Conservation (phyloP, 202 grass and related monocot genomes). For the Cymbopogon flexuosus region DNA sequence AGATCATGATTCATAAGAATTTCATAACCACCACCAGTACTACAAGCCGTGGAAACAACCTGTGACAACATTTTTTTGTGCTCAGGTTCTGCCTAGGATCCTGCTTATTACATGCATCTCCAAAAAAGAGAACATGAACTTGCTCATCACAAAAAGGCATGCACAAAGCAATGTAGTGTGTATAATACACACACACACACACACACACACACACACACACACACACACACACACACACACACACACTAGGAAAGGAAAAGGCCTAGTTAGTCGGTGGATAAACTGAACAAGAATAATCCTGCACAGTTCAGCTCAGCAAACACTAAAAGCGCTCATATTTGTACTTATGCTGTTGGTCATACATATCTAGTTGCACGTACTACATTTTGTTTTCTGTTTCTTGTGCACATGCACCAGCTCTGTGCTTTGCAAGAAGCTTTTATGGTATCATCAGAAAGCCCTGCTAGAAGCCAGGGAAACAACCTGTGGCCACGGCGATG, state of each 20-base stretch:
- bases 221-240: too few species aligned
- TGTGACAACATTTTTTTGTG: constrained; percentile 1
- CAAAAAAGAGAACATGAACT: neutral
- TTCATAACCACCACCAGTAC: neutral
- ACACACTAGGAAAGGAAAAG: neutral
- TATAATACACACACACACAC: too few species aligned
- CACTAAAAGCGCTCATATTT: neutral
- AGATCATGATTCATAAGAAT: neutral
- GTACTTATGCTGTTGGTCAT: constrained; percentile 21
- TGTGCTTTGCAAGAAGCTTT: neutral
- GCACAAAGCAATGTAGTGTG: neutral
- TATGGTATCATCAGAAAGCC: neutral
- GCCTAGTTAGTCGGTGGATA: constrained; percentile 8
- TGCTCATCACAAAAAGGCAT: neutral
- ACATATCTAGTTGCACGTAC: constrained; percentile 31
- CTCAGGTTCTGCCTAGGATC: constrained; percentile 4
- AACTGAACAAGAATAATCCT: neutral
- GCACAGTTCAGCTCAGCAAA: neutral
- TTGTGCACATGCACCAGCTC: constrained; percentile 27
- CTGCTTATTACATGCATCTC: neutral
- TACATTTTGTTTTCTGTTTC: neutral
- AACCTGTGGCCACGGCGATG: constrained; percentile 10
- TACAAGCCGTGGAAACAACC: neutral
- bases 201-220: too few species aligned
- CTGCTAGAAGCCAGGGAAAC: neutral